phyloP scores from a whole-genome alignment of 2,329 filamentous ascomycete species.

The Simplicillium aogashimaense region DNA sequence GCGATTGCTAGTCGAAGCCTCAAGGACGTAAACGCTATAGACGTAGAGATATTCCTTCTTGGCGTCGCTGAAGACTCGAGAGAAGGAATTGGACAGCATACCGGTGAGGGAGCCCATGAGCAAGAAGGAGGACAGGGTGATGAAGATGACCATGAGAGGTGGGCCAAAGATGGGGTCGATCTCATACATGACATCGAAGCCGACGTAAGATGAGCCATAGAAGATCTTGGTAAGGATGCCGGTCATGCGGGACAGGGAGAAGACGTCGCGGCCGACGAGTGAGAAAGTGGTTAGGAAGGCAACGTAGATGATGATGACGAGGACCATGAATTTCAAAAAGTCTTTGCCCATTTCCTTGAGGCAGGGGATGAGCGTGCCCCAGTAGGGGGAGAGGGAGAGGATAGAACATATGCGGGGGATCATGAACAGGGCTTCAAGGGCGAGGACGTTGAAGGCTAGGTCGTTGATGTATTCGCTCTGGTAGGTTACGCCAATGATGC shows the following conservation, averaged over 20 bases:
- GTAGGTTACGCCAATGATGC: slow-evolving; percentile 29
- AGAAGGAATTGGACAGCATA: slow-evolving; percentile 69
- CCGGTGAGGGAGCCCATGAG: slow-evolving; percentile 70
- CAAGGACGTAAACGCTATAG: slow-evolving; percentile 56
- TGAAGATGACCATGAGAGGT: slow-evolving; percentile 60
- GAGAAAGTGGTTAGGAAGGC: slow-evolving; percentile 85
- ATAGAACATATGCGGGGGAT: slow-evolving; percentile 83
- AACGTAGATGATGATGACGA: slow-evolving; percentile 73
- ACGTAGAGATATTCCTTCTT: slow-evolving; percentile 73
- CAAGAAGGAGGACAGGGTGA: slow-evolving; percentile 68
- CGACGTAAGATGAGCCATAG: slow-evolving; percentile 66
- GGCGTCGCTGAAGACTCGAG: slow-evolving; percentile 51
- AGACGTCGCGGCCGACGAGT: slow-evolving; percentile 61
- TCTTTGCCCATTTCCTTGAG: slow-evolving; percentile 92
- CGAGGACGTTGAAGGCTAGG: slow-evolving; percentile 78
- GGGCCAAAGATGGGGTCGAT: slow-evolving; percentile 51
- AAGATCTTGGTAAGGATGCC: slow-evolving; percentile 74
- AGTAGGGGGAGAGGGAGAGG: slow-evolving; percentile 79
- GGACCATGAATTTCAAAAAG: slow-evolving; percentile 74
- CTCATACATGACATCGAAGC: slow-evolving; percentile 57
- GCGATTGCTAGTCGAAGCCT: slow-evolving; percentile 58
- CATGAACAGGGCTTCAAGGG: slow-evolving; percentile 80
- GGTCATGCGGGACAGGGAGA: slow-evolving; percentile 57
- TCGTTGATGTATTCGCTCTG: slow-evolving; percentile 57
- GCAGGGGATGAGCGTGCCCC: slow-evolving; percentile 81